Evolutionary conservation across 805 yeast genomes (phyloP), one percentile per base, ranked within the genome.

Genomic region (Maudiozyma barnettii): DNA sequence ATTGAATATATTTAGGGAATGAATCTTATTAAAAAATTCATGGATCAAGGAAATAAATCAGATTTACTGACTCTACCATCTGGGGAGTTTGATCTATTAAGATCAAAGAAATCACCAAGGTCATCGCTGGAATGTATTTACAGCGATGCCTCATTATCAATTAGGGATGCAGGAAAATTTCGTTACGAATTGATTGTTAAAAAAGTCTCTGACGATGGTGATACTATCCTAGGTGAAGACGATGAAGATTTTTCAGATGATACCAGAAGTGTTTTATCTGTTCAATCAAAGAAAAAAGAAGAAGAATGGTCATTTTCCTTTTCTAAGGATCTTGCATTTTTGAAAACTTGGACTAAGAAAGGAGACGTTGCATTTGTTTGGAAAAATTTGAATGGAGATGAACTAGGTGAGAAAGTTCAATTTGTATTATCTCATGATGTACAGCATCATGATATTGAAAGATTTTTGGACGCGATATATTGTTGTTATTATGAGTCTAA

Each of bases 341-440:
- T 78, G 49, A 72, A 76, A 48, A 71, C 70, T 48, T 70, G 75
- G 48, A 74, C 75, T 45, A 64, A 70, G 38, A 76, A 78, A 35
- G 84, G 82, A 1, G 68, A 74, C 4, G 67, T 72, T 37, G 78
- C 81, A 1, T 74, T 91, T 23, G 71, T 82, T 0, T 91, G 98
- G 98, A 72, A 68, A 13, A 96, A 93, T 62, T 60, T 79, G 35
- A 80, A 79, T 40, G 96, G 96, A n/a, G 96, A 90, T 57, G 74
- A 76, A 14, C 72, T 74, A 5, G 96, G 88, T 21, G 97, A 90
- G 58, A 68, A 72, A 52, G 88, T 83, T 64, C 95, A 89, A 64
- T 90, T 86, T 65, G 73, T 84, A 20, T 77, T 87, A 44, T 86
- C 80, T 51, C 75, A 74, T 43, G 73, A 75, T 13, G 76, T 81